A percentile compares a stretch with the other conserved stretches of the same genome.
These are phyloP conservation scores for Citrullus colocynthis DNA, from an alignment of 306 rosid genomes.

Conservation along the genomic window DNA sequence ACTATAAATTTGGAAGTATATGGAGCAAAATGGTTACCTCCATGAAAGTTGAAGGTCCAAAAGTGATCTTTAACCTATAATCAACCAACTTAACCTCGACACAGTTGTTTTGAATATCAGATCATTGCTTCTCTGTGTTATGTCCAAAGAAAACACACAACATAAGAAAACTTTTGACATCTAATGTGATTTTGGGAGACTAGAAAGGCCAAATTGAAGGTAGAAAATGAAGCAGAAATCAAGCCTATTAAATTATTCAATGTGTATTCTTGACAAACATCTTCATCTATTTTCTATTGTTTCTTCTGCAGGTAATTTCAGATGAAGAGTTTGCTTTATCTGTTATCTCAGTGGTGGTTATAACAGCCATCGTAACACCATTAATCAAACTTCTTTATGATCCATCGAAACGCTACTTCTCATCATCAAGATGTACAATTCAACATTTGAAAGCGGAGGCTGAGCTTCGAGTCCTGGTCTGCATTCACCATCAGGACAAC, in stretches of 20 bases:
- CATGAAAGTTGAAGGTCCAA: no score
- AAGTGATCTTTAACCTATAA: not conserved
- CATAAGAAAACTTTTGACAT: not conserved
- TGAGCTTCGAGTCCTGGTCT: conserved; percentile 38
- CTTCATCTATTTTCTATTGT: not conserved
- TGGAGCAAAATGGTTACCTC: no score
- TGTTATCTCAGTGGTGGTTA: conserved; percentile 15
- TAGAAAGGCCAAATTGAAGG: not conserved
- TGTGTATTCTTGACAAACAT: not conserved
- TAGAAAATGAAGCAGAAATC: not conserved
- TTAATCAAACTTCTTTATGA: conserved; percentile 24
- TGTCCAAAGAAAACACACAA: not conserved
- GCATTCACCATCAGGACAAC: conserved; percentile 31
- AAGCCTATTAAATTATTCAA: not conserved
- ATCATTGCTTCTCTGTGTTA: not conserved
- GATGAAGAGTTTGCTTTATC: conserved; percentile 32
- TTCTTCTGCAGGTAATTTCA: conserved; percentile 25
- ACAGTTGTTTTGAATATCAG: not conserved
- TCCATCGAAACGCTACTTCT: conserved; percentile 29
- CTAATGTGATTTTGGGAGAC: not conserved
- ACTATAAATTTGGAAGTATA: no score
- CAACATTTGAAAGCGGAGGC: conserved; percentile 31
- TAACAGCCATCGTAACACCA: conserved; percentile 43
- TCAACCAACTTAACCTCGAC: not conserved
- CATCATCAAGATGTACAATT: conserved; percentile 25